A percentile compares a stretch with the other conserved stretches of the same genome.
These are phyloP conservation scores for Phlebiopsis flavidoalba DNA, from an alignment of 768 basidiomycete genomes.

Conservation along the genomic window DNA sequence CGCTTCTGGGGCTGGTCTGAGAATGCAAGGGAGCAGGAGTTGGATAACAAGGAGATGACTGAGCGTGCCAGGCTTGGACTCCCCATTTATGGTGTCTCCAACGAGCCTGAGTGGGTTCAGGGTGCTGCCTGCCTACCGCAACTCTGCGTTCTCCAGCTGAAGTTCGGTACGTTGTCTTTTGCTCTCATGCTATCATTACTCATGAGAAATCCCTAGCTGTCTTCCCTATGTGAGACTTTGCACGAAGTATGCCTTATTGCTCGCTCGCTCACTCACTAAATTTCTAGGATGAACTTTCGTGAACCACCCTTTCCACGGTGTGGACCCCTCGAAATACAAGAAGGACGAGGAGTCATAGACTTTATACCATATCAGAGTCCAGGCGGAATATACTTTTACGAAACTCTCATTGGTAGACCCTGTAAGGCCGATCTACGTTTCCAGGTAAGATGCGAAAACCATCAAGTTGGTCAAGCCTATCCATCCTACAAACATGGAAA, in stretches of 20 bases:
- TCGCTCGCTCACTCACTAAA: constrained; percentile 3
- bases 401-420: neutral
- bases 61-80: constrained; percentile 73
- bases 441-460: no score
- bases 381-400: neutral
- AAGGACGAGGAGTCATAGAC: constrained; percentile 20
- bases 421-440: no score
- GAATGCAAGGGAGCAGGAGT: constrained; percentile 76
- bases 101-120: constrained; percentile 83
- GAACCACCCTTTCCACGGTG: constrained; percentile 84
- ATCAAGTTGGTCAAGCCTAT: no score
- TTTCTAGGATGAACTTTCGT: constrained; percentile 88
- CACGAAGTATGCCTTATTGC: neutral
- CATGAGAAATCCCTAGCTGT: constrained; percentile 36
- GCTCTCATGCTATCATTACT: neutral
- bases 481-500: no score
- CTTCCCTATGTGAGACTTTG: constrained; percentile 64
- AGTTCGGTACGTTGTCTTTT: constrained; percentile 58
- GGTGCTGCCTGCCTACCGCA: constrained; percentile 82
- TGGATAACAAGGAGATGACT: constrained; percentile 74
- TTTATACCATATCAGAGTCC: neutral
- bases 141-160: constrained; percentile 92
- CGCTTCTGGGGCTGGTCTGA: constrained; percentile 97
- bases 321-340: constrained; percentile 75
- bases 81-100: constrained; percentile 81